Evolutionary conservation across 2,329 filamentous ascomycete species (phyloP).

Genomic region (Dothidotthia symphoricarpi): DNA sequence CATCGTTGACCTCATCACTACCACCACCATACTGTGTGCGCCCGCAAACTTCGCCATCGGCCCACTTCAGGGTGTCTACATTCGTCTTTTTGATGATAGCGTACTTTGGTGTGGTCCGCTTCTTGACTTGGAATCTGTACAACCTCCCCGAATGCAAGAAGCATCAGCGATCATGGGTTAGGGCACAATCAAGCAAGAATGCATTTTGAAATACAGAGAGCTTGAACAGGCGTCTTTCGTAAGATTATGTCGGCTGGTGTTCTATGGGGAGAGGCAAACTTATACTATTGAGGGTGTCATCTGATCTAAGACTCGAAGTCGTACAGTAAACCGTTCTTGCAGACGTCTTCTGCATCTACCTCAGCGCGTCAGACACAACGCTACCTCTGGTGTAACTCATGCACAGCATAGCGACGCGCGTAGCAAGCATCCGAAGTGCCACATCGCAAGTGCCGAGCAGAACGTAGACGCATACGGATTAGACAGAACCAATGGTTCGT

Average conservation of each 20-base stretch:
- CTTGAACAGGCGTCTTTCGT: no score
- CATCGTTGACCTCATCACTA: constrained; percentile 17
- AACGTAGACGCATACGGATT: constrained; percentile 20
- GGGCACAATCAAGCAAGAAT: constrained; percentile 21
- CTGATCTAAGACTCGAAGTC: constrained; percentile 21
- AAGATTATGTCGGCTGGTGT: no score
- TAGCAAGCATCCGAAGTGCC: constrained; percentile 11
- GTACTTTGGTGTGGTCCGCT: constrained; percentile 15
- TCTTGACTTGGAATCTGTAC: constrained; percentile 27
- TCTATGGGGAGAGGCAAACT: no score
- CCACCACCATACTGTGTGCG: constrained; percentile 13
- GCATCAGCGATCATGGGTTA: constrained; percentile 22
- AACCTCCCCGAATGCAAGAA: constrained; percentile 26
- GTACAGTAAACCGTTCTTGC: constrained; percentile 16
- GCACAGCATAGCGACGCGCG: constrained; percentile 15
- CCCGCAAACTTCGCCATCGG: constrained; percentile 7
- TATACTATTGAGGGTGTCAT: no score
- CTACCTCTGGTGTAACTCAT: constrained; percentile 18
- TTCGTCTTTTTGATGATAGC: constrained; percentile 14
- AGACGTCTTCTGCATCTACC: constrained; percentile 19
- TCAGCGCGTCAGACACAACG: constrained; percentile 12
- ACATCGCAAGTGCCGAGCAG: constrained; percentile 22
- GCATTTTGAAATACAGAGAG: background rate
- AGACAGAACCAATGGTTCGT: constrained; percentile 2
- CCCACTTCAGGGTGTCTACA: constrained; percentile 14